Evolutionary conservation across 2,329 filamentous ascomycete genomes (phyloP), one percentile per base, ranked within the genome.

Genomic region (Colletotrichum filicis): DNA sequence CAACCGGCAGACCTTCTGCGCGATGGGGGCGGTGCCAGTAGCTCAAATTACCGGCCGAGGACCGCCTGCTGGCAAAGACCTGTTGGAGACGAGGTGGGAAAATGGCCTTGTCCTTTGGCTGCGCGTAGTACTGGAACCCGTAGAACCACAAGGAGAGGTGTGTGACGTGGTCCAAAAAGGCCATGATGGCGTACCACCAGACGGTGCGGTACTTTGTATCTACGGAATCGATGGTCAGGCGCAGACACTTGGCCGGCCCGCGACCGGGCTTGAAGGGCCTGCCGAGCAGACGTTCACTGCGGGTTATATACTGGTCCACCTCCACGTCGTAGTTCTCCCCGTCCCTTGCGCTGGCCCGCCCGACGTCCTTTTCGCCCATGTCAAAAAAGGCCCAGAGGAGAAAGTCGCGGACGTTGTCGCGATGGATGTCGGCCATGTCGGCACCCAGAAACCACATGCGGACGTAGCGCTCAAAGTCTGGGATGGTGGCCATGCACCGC

Each of bases 341-440:
- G 12, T 32, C 26, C 2, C 55, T 28, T 4, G 62, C 9, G 19
- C 35, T 46, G 16, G 24, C 11, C 16, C 42, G 11, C n/a, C n/a
- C n/a, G 52, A 42, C 35, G 52, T 35, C 56, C 8, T 24, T 32
- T 24, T 57, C 32, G 26, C 56, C 62, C 30, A 57, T 35, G 53
- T 65, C 62, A 19, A 65, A 89, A 85, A 4, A 3, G 1, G 89
- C 91, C 92, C 92, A 94, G 9, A 88, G 83, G 26, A 93, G 80
- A 76, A 93, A 94, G 74, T 93, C 90, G 75, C 86, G 87, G 65
- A 94, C 81, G 76, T 94, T 93, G n/a, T 93, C 91, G n/a, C 88
- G 84, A 57, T 87, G 85, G 67, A 94, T 90, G 42, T 92, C 90
- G 22, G 83, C 79, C 1, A 84, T 70, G 11, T 87, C 83, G 1